These are phyloP conservation scores for Globisporangium radiosum DNA, from an alignment of 352 stramenopile genomes.

Conservation along the genomic window DNA sequence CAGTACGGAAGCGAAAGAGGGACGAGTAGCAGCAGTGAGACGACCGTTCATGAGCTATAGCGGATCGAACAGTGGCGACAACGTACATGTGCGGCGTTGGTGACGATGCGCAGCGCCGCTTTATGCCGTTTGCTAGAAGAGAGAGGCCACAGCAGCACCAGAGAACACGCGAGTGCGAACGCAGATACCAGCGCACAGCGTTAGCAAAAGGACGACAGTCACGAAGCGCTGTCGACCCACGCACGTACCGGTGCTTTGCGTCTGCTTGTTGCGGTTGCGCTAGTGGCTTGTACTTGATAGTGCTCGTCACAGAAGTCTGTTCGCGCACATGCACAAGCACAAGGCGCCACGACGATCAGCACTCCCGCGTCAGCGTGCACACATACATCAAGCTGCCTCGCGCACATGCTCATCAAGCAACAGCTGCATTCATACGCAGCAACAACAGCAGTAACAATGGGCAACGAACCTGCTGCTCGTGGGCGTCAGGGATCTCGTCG, in stretches of 20 bases:
- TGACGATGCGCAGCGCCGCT: conserved; percentile 6
- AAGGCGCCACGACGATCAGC: not conserved
- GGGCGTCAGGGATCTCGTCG: not conserved
- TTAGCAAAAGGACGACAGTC: not conserved
- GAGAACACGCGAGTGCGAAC: no score
- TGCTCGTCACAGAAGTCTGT: conserved; percentile 1
- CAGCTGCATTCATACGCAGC: no score
- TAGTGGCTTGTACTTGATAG: conserved; percentile 6
- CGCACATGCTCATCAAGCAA: no score
- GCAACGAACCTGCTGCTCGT: not conserved
- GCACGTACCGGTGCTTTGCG: not conserved
- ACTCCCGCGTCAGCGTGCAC: not conserved
- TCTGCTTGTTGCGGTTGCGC: not conserved
- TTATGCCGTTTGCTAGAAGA: conserved; percentile 11
- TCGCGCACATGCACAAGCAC: not conserved
- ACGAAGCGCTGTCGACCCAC: not conserved
- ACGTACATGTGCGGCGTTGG: conserved; percentile 5
- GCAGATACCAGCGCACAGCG: not conserved
- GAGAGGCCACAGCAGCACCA: not conserved
- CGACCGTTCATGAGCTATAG: not conserved
- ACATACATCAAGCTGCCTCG: not conserved
- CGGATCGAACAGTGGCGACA: no score
- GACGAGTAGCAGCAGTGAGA: not conserved
- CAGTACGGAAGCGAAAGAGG: no score
- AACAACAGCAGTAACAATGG: no score